These are phyloP conservation scores for Neurospora tetraspora DNA, from an alignment of 495 filamentous ascomycete species.

Conservation along the genomic window DNA sequence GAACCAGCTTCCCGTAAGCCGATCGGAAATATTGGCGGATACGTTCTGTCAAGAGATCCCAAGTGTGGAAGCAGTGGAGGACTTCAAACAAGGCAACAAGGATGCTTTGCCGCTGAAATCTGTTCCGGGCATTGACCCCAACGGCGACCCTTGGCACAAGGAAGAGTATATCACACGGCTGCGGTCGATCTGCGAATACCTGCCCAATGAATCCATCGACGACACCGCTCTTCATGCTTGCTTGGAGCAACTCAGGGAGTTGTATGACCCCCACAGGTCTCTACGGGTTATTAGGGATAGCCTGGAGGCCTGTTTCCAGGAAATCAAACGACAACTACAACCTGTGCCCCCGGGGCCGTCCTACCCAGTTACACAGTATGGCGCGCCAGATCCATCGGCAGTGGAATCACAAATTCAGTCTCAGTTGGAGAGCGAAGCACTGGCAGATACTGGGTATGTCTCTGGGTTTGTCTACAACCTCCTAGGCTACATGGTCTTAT, in stretches of 20 bases:
- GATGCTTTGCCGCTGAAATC: slow-evolving; percentile 8
- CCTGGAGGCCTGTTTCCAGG: not conserved
- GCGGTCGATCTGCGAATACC: slow-evolving; percentile 2
- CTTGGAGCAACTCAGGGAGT: not conserved
- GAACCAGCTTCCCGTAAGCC: slow-evolving; percentile 1
- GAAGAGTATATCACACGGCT: slow-evolving; percentile 1
- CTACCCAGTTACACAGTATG: not conserved
- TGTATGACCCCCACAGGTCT: not conserved
- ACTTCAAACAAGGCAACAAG: slow-evolving; percentile 2
- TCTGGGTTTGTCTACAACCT: slow-evolving; percentile 2
- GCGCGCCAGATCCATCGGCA: not conserved
- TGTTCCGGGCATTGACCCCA: slow-evolving; percentile 1
- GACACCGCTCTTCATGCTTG: not conserved
- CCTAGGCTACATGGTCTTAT: not conserved
- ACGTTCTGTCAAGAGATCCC: slow-evolving; percentile 11
- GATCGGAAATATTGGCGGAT: slow-evolving; percentile 1
- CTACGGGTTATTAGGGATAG: not conserved
- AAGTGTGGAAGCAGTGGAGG: slow-evolving; percentile 5
- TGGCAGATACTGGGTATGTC: slow-evolving; percentile 7
- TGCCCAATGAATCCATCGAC: not conserved
- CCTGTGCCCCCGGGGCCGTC: not conserved
- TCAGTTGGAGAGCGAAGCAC: slow-evolving; percentile 18
- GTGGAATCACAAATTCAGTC: slow-evolving; percentile 16
- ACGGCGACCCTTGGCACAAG: not conserved
- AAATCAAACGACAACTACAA: not conserved